A percentile compares a stretch with the other conserved stretches of the same genome.
These are phyloP conservation scores for Carex myosuroides DNA, from an alignment of 176 grass and related monocot species.

Conservation along the genomic window DNA sequence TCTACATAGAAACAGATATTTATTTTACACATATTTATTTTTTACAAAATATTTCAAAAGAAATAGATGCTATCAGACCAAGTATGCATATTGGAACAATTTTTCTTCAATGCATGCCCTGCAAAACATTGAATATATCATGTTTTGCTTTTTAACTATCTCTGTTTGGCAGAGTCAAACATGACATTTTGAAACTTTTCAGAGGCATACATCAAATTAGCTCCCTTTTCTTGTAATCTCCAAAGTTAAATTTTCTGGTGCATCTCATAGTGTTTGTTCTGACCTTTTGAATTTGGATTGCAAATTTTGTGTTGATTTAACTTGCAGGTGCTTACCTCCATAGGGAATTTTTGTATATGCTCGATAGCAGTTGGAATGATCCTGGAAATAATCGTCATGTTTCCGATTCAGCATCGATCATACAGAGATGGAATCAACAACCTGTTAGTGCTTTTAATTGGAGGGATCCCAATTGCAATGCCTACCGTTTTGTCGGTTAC, in stretches of 20 bases:
- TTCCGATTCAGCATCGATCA: conserved; percentile 51
- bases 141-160: background rate
- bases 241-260: background rate
- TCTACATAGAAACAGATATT: too few species aligned
- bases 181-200: background rate
- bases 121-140: background rate
- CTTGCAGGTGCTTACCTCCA: conserved; percentile 70
- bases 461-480: conserved; percentile 84
- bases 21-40: too few species aligned
- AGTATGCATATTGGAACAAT: background rate
- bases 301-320: background rate
- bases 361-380: conserved; percentile 58
- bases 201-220: background rate
- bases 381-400: conserved; percentile 86
- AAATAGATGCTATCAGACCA: too few species aligned
- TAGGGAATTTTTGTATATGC: conserved; percentile 94
- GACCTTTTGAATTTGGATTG: background rate
- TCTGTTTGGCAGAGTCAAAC: background rate
- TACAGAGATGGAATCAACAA: conserved; percentile 80
- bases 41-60: too few species aligned
- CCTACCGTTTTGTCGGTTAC: conserved; percentile 83
- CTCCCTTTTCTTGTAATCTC: background rate
- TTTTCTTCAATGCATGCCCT: background rate
- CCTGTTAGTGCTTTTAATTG: conserved; percentile 78
- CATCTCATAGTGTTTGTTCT: background rate